Base-by-base conservation (phyloP, 306 rosid species). In the Rubus idaeus region DNA sequence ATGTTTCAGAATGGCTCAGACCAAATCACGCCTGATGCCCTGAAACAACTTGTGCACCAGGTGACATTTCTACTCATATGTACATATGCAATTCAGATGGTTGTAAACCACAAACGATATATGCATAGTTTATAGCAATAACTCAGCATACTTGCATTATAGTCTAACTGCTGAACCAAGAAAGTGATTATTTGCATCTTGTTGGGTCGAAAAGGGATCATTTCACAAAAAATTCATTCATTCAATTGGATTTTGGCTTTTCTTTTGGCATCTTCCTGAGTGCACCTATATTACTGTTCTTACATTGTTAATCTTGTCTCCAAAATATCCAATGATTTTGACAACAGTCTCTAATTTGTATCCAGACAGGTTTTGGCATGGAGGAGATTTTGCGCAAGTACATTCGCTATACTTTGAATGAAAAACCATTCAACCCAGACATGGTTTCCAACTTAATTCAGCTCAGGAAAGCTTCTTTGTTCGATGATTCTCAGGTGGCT, bases 371-470 rank as follows among this genome's bases (percentile, higher is more conserved):
- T 87, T 94, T 92, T 79, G 77, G 82, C 63, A 73, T 81, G 78
- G 89, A 87, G 45, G 92, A 86, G 79, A 88, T 94, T 80, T 78
- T 94, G 90, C 97, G 97, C 66, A 94, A 94, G 91, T 92, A 94
- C 77, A 89, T 94, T 75, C 91, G 95, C 0, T 92, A 85, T 88
- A 85, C 91, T 77, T 77, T 94, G 87, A 94, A 94, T 75, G 98
- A 94, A 85, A 94, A 90, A 76, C 89, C 95, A 46, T 94, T 94
- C 85, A 92, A 94, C 80, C 94, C 97, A 41, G 96, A 87, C 46
- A 26, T 87, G 83, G 92, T 94, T 75, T 90, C 91, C 75, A 83
- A 83, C 80, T 82, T 94, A 75, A 90, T 94, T 83, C 93, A 85
- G 78, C 86, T 90, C 10, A 87, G 97, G 71, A 88, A 79, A 79